Evolutionary conservation across 345 rosid species (phyloP).

Genomic region (Gossypium raimondii): DNA sequence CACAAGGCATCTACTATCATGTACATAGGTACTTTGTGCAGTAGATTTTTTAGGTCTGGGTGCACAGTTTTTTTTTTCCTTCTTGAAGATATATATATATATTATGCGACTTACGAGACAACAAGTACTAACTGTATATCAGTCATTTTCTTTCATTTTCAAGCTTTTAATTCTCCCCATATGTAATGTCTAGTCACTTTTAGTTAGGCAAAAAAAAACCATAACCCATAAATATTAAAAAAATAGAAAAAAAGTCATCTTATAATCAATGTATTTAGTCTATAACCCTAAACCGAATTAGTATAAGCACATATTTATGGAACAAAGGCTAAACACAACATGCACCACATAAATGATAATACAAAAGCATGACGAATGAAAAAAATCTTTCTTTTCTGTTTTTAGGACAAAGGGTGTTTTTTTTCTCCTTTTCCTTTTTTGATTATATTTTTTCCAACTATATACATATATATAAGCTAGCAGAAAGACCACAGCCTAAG

Average conservation of each 20-base stretch:
- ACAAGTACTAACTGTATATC: constrained; percentile 8
- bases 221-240: background rate
- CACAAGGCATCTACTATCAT: background rate
- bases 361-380: too few species aligned
- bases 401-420: too few species aligned
- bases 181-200: constrained; percentile 35
- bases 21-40: background rate
- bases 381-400: too few species aligned
- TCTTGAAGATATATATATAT: background rate
- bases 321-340: too few species aligned
- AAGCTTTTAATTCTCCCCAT: constrained; percentile 12
- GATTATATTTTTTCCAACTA: too few species aligned
- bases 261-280: background rate
- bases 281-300: too few species aligned
- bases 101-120: constrained; percentile 1
- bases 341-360: too few species aligned
- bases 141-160: background rate
- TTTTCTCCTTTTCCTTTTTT: too few species aligned
- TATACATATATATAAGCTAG: too few species aligned
- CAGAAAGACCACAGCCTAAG: too few species aligned
- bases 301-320: too few species aligned
- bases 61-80: background rate
- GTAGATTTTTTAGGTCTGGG: background rate
- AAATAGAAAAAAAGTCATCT: too few species aligned
- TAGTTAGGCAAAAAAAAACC: background rate